These are phyloP conservation scores for Misopates orontium DNA, from an alignment of 257 asterid genomes.

Conservation along the genomic window DNA sequence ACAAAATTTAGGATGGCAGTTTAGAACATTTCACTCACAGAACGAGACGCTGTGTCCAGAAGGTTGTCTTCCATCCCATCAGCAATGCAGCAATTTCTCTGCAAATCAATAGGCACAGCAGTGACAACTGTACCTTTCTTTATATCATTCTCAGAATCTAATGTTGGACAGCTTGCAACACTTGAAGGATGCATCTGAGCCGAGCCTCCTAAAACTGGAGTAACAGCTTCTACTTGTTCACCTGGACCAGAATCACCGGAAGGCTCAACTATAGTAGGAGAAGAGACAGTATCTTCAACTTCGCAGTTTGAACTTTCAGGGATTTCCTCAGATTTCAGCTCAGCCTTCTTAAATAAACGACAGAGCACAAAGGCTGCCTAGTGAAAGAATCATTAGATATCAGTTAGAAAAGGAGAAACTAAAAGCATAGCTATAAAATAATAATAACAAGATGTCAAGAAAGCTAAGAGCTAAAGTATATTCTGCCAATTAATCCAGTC, in stretches of 20 bases:
- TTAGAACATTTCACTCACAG: slow-evolving; percentile 45
- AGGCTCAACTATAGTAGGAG: slow-evolving; percentile 46
- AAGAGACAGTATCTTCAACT: slow-evolving; percentile 44
- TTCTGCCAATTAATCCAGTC: too few relatives aligned
- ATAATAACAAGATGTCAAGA: background rate
- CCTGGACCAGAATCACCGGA: slow-evolving; percentile 55
- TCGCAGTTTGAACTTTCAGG: slow-evolving; percentile 44
- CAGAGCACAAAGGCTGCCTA: slow-evolving; percentile 89
- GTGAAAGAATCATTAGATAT: slow-evolving; percentile 22
- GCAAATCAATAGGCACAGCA: slow-evolving; percentile 33
- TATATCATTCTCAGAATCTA: slow-evolving; percentile 26
- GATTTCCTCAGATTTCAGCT: slow-evolving; percentile 55
- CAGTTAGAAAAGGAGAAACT: slow-evolving; percentile 11
- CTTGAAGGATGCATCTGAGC: slow-evolving; percentile 36
- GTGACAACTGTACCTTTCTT: slow-evolving; percentile 15
- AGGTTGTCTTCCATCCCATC: slow-evolving; percentile 33
- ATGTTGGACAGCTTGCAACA: slow-evolving; percentile 33
- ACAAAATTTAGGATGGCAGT: background rate
- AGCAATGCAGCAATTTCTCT: slow-evolving; percentile 21
- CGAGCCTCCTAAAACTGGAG: slow-evolving; percentile 33
- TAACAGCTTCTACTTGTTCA: slow-evolving; percentile 47
- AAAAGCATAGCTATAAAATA: background rate
- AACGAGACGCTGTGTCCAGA: slow-evolving; percentile 34
- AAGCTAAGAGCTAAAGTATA: background rate
- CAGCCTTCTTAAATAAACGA: slow-evolving; percentile 81